Conservation (phyloP, 495 filamentous ascomycete genomes). For the Immersiella caudata region DNA sequence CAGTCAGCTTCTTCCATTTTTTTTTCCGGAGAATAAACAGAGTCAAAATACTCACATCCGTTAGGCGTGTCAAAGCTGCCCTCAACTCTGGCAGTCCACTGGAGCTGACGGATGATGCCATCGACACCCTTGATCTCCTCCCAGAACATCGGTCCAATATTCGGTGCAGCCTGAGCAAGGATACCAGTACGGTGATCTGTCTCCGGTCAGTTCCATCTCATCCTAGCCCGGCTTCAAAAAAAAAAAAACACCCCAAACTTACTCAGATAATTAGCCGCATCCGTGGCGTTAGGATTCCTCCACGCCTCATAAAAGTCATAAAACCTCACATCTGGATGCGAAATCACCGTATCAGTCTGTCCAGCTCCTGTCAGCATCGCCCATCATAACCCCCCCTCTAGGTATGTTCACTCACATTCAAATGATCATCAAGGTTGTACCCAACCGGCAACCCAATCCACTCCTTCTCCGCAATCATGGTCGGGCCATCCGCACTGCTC, state of each 20-base stretch:
- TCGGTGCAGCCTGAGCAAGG: constrained; percentile 69
- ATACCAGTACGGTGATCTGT: constrained; percentile 59
- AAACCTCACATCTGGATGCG: constrained; percentile 60
- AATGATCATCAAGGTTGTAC: constrained; percentile 72
- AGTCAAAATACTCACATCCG: constrained; percentile 34
- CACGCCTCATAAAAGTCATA: constrained; percentile 70
- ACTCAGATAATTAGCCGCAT: constrained; percentile 42
- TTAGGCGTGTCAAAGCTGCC: constrained; percentile 48
- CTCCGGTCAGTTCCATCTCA: constrained; percentile 22
- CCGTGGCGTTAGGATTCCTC: constrained; percentile 43
- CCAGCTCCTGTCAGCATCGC: neutral
- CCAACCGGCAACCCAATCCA: constrained; percentile 80
- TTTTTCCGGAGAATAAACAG: neutral
- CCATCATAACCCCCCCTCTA: too few relatives aligned
- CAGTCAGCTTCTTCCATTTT: neutral
- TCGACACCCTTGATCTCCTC: constrained; percentile 62
- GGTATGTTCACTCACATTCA: constrained; percentile 50
- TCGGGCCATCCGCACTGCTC: constrained; percentile 54
- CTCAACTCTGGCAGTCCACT: constrained; percentile 68
- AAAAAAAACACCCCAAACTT: constrained; percentile 10
- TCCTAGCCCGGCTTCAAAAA: too few relatives aligned
- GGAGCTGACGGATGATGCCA: constrained; percentile 65
- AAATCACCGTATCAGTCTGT: constrained; percentile 64
- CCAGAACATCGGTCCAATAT: constrained; percentile 66
- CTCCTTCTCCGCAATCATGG: constrained; percentile 52